Percentiles rank a stretch among this genome's conserved stretches.
Conservation (phyloP, 352 stramenopile species). For the Aphanomyces stellatus region DNA sequence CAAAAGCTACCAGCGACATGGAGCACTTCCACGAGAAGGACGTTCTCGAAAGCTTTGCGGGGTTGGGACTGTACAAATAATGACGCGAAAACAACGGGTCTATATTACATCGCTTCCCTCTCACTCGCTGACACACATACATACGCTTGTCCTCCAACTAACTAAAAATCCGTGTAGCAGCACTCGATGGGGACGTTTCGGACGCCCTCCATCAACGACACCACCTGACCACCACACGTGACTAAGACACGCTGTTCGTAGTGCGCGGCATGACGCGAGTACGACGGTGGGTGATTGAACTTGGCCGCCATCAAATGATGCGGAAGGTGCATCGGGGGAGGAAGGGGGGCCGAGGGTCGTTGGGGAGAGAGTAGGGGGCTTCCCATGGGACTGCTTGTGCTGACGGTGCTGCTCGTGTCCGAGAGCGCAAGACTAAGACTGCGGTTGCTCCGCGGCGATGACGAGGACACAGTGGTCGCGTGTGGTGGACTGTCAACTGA, state of each 20-base stretch:
- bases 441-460: conserved; percentile 29
- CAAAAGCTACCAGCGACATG: neutral
- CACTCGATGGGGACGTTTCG: conserved; percentile 38
- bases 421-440: conserved; percentile 20
- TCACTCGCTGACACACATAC: no score
- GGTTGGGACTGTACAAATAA: no score
- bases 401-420: conserved; percentile 10
- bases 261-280: neutral
- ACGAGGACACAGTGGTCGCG: neutral
- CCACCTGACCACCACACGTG: conserved; percentile 66
- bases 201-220: conserved; percentile 78
- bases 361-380: conserved; percentile 15
- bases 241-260: conserved; percentile 40
- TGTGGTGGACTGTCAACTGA: neutral
- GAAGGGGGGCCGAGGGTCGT: neutral
- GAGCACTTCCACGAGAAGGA: no score
- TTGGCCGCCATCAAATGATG: conserved; percentile 12
- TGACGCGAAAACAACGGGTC: no score
- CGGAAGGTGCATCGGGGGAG: conserved; percentile 18
- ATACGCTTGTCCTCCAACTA: no score
- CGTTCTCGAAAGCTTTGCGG: no score
- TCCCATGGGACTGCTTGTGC: conserved; percentile 20
- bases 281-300: neutral
- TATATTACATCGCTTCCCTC: no score
- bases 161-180: no score